A percentile compares a stretch with the other conserved stretches of the same genome.
Evolutionary conservation across 345 rosid genomes (phyloP).

Genomic region (Gossypium stocksii): DNA sequence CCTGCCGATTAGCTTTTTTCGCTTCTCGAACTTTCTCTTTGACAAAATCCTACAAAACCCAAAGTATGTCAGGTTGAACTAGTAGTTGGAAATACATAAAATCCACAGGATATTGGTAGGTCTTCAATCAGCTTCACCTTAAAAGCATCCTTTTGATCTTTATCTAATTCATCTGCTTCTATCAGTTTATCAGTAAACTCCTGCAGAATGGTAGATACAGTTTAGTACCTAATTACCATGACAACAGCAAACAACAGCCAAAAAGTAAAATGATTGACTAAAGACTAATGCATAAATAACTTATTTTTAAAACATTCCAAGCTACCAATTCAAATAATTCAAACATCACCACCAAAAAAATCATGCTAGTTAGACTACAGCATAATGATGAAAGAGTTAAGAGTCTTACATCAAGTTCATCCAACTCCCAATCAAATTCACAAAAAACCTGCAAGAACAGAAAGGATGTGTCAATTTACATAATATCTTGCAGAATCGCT

Average conservation of each 20-base stretch:
- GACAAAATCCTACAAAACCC: conserved; percentile 56
- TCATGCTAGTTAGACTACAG: not conserved
- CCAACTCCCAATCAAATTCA: conserved; percentile 93
- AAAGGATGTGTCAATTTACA: conserved; percentile 20
- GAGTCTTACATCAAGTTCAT: conserved; percentile 70
- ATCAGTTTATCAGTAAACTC: conserved; percentile 65
- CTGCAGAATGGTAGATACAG: conserved; percentile 32
- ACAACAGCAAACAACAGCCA: not conserved
- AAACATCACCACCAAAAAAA: conserved; percentile 10
- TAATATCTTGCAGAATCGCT: not conserved
- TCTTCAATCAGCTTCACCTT: conserved; percentile 37
- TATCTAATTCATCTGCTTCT: conserved; percentile 54
- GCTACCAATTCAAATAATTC: not conserved
- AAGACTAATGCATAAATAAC: conserved; percentile 3
- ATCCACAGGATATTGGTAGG: conserved; percentile 8
- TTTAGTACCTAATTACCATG: conserved; percentile 7
- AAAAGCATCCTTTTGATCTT: conserved; percentile 85
- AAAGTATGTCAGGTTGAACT: not conserved
- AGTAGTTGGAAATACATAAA: not conserved
- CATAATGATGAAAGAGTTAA: conserved; percentile 11
- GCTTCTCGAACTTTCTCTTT: conserved; percentile 83
- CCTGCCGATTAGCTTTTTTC: conserved; percentile 83
- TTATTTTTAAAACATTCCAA: not conserved
- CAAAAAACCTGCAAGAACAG: conserved; percentile 68
- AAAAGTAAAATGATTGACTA: not conserved